phyloP scores from a whole-genome alignment of 2,329 filamentous ascomycete genomes.

The Clarireedia paspali region DNA sequence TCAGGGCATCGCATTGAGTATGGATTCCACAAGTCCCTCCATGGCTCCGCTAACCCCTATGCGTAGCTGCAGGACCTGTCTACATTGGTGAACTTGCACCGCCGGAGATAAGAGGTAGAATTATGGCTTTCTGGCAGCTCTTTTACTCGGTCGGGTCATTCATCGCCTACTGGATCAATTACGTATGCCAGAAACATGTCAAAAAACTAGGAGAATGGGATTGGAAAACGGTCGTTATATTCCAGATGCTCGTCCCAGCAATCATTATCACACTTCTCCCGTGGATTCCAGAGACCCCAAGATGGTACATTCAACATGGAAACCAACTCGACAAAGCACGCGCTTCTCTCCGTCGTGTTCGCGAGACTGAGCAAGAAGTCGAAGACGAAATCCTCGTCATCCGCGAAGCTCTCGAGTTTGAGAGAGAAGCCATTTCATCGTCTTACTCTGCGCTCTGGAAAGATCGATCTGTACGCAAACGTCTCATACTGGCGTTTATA shows the following conservation, averaged over 20 bases:
- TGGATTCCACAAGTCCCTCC: conserved; percentile 15
- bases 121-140: conserved; percentile 65
- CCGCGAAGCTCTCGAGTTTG: conserved; percentile 61
- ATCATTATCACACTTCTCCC: conserved; percentile 55
- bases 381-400: conserved; percentile 59
- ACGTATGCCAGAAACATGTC: conserved; percentile 19
- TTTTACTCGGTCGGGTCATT: conserved; percentile 51
- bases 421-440: conserved; percentile 59
- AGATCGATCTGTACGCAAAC: conserved; percentile 59
- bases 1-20: conserved; percentile 56
- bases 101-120: conserved; percentile 54
- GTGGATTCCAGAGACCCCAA: conserved; percentile 60
- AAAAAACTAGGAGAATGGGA: conserved; percentile 53
- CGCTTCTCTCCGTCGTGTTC: conserved; percentile 48
- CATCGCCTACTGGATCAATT: conserved; percentile 23
- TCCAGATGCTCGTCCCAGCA: conserved; percentile 60
- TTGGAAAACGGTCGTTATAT: conserved; percentile 66
- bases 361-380: conserved; percentile 42
- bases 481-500: conserved; percentile 55
- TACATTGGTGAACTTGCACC: conserved; percentile 65
- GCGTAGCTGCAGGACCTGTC: conserved; percentile 53
- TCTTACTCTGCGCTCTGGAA: conserved; percentile 62
- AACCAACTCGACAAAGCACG: conserved; percentile 45
- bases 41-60: background rate
- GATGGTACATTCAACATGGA: conserved; percentile 57